These are phyloP conservation scores for Cercospora berteroae DNA, from an alignment of 2,329 filamentous ascomycete genomes.

Conservation along the genomic window DNA sequence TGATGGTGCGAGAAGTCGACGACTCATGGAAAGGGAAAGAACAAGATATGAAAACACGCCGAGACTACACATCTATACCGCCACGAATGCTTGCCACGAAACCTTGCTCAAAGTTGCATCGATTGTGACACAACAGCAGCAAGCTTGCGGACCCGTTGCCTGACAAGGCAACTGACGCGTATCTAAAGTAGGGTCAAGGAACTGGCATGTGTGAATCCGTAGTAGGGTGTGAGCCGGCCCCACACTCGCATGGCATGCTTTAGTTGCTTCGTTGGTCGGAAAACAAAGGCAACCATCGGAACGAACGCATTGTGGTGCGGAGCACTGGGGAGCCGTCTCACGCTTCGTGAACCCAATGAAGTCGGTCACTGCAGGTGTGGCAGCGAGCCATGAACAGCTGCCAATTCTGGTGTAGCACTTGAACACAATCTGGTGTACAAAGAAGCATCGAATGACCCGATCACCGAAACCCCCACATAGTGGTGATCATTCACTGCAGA, in stretches of 20 bases:
- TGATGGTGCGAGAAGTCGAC: neutral
- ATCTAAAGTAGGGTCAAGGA: neutral
- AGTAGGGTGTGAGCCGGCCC: neutral
- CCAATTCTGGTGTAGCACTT: neutral
- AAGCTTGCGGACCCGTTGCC: neutral
- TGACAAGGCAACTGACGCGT: neutral
- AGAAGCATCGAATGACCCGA: neutral
- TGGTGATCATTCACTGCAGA: slow-evolving; percentile 11
- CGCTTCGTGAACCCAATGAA: neutral
- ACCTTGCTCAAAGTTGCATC: slow-evolving; percentile 1
- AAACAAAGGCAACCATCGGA: neutral
- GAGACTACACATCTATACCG: neutral
- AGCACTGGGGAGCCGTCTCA: neutral
- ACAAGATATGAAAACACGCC: neutral
- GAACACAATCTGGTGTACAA: neutral
- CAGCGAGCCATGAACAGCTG: neutral
- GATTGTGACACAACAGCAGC: neutral
- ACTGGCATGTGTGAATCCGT: neutral
- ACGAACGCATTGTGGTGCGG: neutral
- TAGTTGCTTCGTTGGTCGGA: neutral
- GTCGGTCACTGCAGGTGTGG: neutral
- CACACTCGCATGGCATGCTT: neutral
- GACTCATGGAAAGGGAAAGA: neutral
- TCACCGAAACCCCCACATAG: neutral
- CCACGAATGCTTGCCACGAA: neutral